Conservation (phyloP, 768 basidiomycete genomes). For the Trametes cubensis region DNA sequence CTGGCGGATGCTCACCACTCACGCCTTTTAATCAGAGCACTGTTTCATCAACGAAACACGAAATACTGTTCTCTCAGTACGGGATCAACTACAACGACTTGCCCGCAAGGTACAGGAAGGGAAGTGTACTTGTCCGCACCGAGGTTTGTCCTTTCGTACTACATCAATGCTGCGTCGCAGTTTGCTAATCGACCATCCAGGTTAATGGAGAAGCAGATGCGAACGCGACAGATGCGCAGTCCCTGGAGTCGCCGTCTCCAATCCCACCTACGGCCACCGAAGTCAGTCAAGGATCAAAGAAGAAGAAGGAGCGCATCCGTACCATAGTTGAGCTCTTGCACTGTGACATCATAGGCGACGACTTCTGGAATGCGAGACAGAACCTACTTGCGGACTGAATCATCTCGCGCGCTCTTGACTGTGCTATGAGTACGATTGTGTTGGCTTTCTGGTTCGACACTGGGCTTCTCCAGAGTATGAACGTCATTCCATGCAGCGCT, state of each 20-base stretch:
- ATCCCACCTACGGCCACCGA: not conserved
- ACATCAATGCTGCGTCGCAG: not conserved
- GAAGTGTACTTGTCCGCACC: slow-evolving; percentile 78
- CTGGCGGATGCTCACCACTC: not conserved
- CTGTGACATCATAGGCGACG: slow-evolving; percentile 81
- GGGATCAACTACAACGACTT: slow-evolving; percentile 86
- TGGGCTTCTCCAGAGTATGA: too few relatives aligned
- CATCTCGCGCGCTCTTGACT: not conserved
- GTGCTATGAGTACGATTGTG: not conserved
- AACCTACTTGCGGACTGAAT: slow-evolving; percentile 49
- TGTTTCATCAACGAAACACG: slow-evolving; percentile 86
- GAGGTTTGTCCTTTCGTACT: slow-evolving; percentile 41
- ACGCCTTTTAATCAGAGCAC: slow-evolving; percentile 65
- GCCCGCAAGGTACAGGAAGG: slow-evolving; percentile 75
- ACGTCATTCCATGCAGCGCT: too few relatives aligned
- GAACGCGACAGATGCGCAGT: not conserved
- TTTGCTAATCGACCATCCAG: not conserved
- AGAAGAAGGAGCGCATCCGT: slow-evolving; percentile 38
- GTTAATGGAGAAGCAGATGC: not conserved
- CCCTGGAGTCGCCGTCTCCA: too few relatives aligned
- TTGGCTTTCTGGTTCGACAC: too few relatives aligned
- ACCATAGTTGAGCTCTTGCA: slow-evolving; percentile 65
- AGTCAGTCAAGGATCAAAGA: slow-evolving; percentile 2
- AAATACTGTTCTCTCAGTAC: slow-evolving; percentile 83
- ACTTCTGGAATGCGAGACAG: slow-evolving; percentile 74